Percentiles rank a stretch among this genome's conserved stretches.
These are phyloP conservation scores for Nissolia schottii DNA, from an alignment of 306 rosid genomes.

Conservation along the genomic window DNA sequence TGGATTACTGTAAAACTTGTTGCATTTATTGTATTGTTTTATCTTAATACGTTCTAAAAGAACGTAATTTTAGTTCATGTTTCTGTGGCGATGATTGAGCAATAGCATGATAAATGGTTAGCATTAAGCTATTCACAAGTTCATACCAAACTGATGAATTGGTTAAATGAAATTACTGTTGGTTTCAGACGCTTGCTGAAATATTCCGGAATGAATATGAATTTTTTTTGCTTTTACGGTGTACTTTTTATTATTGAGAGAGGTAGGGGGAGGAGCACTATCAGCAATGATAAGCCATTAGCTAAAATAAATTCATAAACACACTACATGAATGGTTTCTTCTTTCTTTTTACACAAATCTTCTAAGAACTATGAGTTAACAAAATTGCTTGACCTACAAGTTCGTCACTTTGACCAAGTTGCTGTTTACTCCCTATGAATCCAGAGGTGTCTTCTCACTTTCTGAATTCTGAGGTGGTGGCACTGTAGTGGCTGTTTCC, in stretches of 20 bases:
- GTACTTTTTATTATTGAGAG: neutral
- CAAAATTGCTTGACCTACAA: constrained; percentile 23
- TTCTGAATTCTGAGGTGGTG: constrained; percentile 39
- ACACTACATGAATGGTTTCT: neutral
- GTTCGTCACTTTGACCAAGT: neutral
- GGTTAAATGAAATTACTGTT: neutral
- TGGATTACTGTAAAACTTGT: constrained; percentile 18
- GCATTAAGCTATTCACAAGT: neutral
- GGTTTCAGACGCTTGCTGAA: neutral
- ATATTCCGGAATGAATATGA: neutral
- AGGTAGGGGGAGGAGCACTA: neutral
- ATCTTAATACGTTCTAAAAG: neutral
- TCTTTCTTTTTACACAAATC: constrained; percentile 18
- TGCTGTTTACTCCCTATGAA: constrained; percentile 11
- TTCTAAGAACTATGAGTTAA: constrained; percentile 5
- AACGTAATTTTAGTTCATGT: neutral
- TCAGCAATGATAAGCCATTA: neutral
- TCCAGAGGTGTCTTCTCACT: constrained; percentile 29
- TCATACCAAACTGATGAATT: neutral
- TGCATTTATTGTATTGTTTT: constrained; percentile 7
- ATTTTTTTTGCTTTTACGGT: neutral
- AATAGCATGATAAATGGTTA: neutral
- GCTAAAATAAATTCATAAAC: constrained; percentile 8
- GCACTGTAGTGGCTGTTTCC: constrained; percentile 41
- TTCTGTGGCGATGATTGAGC: neutral